A percentile compares a stretch with the other conserved stretches of the same genome.
These are phyloP conservation scores for Capsicum rhomboideum DNA, from an alignment of 257 asterid genomes.

Conservation along the genomic window DNA sequence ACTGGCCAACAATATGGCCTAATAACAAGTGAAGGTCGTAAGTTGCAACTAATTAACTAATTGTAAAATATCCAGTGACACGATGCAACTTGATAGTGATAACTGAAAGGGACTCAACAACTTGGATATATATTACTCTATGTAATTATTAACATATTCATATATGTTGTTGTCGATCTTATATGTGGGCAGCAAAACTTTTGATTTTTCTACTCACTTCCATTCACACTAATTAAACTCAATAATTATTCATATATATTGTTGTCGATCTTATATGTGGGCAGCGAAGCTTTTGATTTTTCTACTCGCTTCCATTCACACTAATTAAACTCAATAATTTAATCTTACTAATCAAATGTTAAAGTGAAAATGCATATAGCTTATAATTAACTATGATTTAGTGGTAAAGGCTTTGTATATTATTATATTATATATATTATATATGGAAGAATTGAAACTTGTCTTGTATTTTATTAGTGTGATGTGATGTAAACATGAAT, in stretches of 20 bases:
- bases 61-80: neutral
- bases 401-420: no score
- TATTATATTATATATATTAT: no score
- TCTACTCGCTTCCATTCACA: neutral
- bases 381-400: no score
- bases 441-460: no score
- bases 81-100: neutral
- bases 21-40: neutral
- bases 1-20: neutral
- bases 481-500: no score
- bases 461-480: no score
- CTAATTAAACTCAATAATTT: neutral
- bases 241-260: neutral
- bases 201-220: neutral
- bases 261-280: no score
- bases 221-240: neutral
- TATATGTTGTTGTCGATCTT: neutral
- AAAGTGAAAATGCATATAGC: neutral
- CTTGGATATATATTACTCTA: neutral
- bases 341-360: neutral
- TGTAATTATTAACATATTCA: neutral
- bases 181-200: neutral
- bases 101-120: neutral
- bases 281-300: neutral
- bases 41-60: neutral